Evolutionary conservation across 108 stramenopile genomes (phyloP).

Genomic region (Cyclotella baltica): DNA sequence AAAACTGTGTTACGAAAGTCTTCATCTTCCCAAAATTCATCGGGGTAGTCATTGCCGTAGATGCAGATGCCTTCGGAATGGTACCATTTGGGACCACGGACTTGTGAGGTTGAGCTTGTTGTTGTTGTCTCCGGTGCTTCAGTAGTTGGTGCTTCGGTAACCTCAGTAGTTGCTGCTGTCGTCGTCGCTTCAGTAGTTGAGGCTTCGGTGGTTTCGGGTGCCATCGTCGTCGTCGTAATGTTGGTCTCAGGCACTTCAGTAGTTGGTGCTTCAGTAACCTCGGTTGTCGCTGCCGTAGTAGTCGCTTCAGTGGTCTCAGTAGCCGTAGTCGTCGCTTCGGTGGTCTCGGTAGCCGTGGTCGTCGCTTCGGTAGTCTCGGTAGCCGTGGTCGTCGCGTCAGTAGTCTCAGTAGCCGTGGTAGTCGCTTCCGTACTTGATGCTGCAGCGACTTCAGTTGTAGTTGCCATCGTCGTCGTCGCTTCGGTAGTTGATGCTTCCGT

Average conservation of each 20-base stretch:
- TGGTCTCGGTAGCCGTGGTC: background rate
- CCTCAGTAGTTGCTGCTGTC: background rate
- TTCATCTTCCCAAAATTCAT: background rate
- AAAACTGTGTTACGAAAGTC: slow-evolving; percentile 1
- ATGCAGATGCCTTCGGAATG: background rate
- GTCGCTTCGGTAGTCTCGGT: background rate
- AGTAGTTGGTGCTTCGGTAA: background rate
- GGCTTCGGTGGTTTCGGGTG: background rate
- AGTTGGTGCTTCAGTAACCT: background rate
- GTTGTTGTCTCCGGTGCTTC: background rate
- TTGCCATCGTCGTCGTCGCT: too few relatives aligned
- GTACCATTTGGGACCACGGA: background rate
- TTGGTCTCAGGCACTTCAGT: too few relatives aligned
- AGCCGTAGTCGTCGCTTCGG: background rate
- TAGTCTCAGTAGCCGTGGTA: background rate
- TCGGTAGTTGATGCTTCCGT: background rate
- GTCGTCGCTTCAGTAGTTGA: too few relatives aligned
- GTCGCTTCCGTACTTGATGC: background rate
- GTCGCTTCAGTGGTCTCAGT: background rate
- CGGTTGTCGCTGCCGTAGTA: background rate
- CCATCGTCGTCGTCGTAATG: background rate
- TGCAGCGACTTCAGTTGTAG: background rate
- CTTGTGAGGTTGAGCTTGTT: background rate
- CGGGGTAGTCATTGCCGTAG: slow-evolving; percentile 10
- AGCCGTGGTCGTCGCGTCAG: background rate